phyloP scores from a whole-genome alignment of 306 rosid species.

The Quercus engelmannii region DNA sequence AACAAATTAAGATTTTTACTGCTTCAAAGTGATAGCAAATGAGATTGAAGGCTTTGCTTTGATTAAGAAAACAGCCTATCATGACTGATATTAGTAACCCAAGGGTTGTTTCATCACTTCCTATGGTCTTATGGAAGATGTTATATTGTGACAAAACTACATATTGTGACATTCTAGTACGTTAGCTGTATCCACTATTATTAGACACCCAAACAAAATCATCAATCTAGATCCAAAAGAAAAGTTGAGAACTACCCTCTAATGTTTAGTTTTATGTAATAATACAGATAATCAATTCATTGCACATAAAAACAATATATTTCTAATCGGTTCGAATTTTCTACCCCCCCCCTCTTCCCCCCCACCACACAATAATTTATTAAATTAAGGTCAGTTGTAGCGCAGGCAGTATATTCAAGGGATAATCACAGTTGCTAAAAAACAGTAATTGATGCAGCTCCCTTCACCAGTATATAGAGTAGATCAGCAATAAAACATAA shows the following conservation, averaged over 20 bases:
- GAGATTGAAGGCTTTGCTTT: too few species aligned
- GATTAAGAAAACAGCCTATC: too few species aligned
- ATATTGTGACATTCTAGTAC: not conserved
- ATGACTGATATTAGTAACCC: too few species aligned
- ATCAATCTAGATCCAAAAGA: not conserved
- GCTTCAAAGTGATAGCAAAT: too few species aligned
- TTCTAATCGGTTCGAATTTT: not conserved
- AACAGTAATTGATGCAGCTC: not conserved
- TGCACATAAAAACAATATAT: not conserved
- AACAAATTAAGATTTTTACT: too few species aligned
- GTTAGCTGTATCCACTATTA: not conserved
- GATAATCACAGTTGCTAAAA: not conserved
- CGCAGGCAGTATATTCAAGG: not conserved
- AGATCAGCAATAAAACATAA: not conserved
- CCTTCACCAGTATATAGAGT: not conserved
- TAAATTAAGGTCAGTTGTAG: not conserved
- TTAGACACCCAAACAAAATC: not conserved
- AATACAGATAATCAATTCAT: not conserved
- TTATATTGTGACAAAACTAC: too few species aligned
- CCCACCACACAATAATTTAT: not conserved
- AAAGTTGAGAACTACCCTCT: not conserved
- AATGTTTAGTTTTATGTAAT: not conserved
- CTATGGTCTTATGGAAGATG: too few species aligned
- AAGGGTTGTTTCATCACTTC: too few species aligned
- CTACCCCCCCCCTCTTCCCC: too few species aligned